Base-by-base conservation (phyloP, 2,329 filamentous ascomycete genomes). In the Claviceps paspali region DNA sequence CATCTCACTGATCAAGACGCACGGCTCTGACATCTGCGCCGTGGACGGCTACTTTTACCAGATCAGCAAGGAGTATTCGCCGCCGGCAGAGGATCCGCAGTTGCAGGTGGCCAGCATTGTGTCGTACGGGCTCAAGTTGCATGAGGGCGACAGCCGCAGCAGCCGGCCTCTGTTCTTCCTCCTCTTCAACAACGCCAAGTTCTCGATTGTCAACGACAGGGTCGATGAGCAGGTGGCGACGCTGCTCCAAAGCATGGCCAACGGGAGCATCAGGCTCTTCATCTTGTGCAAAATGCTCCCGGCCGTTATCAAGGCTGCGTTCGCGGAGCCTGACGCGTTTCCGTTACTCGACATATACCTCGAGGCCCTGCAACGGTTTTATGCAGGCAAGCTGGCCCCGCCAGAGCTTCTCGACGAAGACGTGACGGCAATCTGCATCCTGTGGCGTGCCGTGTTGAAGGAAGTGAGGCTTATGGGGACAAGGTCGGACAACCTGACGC, bases 1-100 rank as follows among this genome's bases (percentile, higher is more conserved):
- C 31, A 63, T 76, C 39, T 61, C 61, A 3, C 53, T 74, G 19
- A 68, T 76, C 46, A 64, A 66, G 48, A 65, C 68, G 1, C 63
- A 75, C 45, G 67, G 63, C 4, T 54, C 63, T 18, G 68, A 71
- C 33, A 61, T 76, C 27, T 71, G 68, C 49, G 52, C 58, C 1
- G 57, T 76, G 4, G 69, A 76, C 45, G 50, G 56, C 2, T 76
- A 69, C 49, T 76, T 70, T 52, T 70, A 68, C 41, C 65, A 70
- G 41, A 67, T 71, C 45, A 71, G 61, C 48, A 60, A 56, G 27
- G 68, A 70, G 39, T 76, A 73, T 50, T 67, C 64, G 3, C 72
- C 72, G 3, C 64, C 71, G 1, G 48, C 55, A 10, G 62, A 73
- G 38, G 72, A 76, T 32, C 71, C 71, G 2, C 63, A 69, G 27